These are phyloP conservation scores for Pleoardoris graminearum DNA, from an alignment of 2,329 filamentous ascomycete species.

Conservation along the genomic window DNA sequence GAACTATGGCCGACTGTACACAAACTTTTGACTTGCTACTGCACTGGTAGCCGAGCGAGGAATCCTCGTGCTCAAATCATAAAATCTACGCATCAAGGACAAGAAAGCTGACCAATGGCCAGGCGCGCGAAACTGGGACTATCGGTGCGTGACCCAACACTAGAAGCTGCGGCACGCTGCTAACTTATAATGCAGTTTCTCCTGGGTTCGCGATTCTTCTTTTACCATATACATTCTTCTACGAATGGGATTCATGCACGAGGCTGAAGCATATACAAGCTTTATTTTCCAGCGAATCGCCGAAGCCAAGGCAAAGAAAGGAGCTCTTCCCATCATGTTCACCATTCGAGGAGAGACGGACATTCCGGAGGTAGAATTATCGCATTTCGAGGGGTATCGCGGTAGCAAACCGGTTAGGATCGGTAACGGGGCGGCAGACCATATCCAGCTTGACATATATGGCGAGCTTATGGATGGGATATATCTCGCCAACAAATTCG, in stretches of 20 bases:
- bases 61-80: too few species aligned
- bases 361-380: constrained; percentile 70
- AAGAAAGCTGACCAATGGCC: background rate
- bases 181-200: constrained; percentile 52
- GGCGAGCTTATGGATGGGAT: constrained; percentile 77
- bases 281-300: constrained; percentile 75
- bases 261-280: constrained; percentile 77
- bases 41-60: too few species aligned
- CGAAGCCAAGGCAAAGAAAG: constrained; percentile 61
- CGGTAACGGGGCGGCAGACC: constrained; percentile 75
- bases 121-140: constrained; percentile 66
- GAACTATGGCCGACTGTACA: background rate
- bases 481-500: constrained; percentile 79
- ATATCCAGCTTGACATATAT: constrained; percentile 79
- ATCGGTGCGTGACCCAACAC: constrained; percentile 48
- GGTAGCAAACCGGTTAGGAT: constrained; percentile 73
- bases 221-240: constrained; percentile 78
- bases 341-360: constrained; percentile 75
- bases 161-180: background rate
- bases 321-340: constrained; percentile 78
- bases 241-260: constrained; percentile 72
- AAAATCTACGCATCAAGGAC: too few species aligned
- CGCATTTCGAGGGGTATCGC: constrained; percentile 73
- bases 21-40: background rate
- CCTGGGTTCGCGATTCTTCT: constrained; percentile 76